Evolutionary conservation across 192 early-diverging fungal species (phyloP), one percentile per base, ranked within the genome.

Genomic region (Coemansia sp.): DNA sequence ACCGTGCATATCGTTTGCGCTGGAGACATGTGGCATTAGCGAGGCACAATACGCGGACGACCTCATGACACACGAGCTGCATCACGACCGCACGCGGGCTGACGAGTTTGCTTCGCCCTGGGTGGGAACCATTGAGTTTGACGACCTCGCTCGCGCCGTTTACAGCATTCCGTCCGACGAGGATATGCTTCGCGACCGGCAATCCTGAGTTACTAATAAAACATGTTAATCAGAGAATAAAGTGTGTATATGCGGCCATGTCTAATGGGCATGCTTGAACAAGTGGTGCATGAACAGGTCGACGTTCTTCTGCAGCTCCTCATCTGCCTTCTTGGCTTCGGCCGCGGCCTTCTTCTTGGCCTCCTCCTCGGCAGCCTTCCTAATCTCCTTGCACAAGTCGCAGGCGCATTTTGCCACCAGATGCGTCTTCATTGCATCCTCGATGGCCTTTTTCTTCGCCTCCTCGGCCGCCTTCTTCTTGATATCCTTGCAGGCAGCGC

Each of bases 61-160:
- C 21, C 62, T 75, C 23, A 64, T 54, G 30, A 40, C 66, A 0
- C 73, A 58, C 27, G 43, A 64, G 19, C 53, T 68, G 38, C 60
- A 28, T 5, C 59, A 62, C 38, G 50, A 36, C 23, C 27, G 56
- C 56, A 42, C 38, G 19, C 57, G 25, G 42, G 47, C 62, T n/a
- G 48, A 50, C 11, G 58, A 62, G 23, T 53, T 51, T 54, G 58
- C 73, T 10, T 75, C 73, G 44, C 62, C 73, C 12, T 75, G 73
- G 73, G 65, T 75, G 3, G 73, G 73, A 8, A 65, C 66, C 10
- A 68, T 75, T 0, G 73, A 75, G 41, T 62, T 75, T 39, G 73
- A 75, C 39, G 73, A 75, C 21, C 22, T 75, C 12, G 58, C 73
- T 2, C 43, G 57, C 8, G 73, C 73, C 3, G 62, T 69, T 3